Conservation (phyloP, 108 stramenopile genomes). For the Halocafeteria seosinensis region DNA sequence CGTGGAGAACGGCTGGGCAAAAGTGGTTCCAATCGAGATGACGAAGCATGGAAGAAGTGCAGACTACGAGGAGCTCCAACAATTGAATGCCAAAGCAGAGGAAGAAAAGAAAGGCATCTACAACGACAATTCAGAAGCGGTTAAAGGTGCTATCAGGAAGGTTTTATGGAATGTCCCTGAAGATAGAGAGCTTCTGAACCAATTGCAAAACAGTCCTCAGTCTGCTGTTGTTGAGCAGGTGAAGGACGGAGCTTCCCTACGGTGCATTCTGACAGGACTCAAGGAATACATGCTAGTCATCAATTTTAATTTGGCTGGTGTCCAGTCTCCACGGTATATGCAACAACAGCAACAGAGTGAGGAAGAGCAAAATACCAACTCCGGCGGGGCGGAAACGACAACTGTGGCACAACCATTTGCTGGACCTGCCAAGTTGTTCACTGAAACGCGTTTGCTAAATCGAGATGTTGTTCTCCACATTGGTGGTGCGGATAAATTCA, state of each 20-base stretch:
- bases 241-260: conserved; percentile 72
- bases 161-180: conserved; percentile 19
- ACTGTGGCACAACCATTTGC: conserved; percentile 60
- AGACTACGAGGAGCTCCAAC: conserved; percentile 28
- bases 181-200: conserved; percentile 12
- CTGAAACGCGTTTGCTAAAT: conserved; percentile 67
- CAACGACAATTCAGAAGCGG: conserved; percentile 17
- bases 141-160: conserved; percentile 8
- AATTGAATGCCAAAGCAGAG: conserved; percentile 20
- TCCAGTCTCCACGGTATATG: conserved; percentile 66
- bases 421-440: conserved; percentile 61
- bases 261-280: conserved; percentile 49
- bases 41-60: background rate
- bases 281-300: conserved; percentile 11
- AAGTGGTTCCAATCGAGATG: conserved; percentile 14
- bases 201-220: conserved; percentile 37
- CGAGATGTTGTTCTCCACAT: conserved; percentile 70
- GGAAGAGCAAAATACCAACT: conserved; percentile 36
- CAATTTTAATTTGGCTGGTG: conserved; percentile 74
- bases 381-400: conserved; percentile 1
- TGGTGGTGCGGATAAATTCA: conserved; percentile 67
- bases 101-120: conserved; percentile 19
- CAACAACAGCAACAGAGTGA: conserved; percentile 52
- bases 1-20: conserved; percentile 27
- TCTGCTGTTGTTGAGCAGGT: conserved; percentile 75